A percentile compares a stretch with the other conserved stretches of the same genome.
Evolutionary conservation across 163 green algal genomes (phyloP).

Genomic region (Scenedesmus sp.): DNA sequence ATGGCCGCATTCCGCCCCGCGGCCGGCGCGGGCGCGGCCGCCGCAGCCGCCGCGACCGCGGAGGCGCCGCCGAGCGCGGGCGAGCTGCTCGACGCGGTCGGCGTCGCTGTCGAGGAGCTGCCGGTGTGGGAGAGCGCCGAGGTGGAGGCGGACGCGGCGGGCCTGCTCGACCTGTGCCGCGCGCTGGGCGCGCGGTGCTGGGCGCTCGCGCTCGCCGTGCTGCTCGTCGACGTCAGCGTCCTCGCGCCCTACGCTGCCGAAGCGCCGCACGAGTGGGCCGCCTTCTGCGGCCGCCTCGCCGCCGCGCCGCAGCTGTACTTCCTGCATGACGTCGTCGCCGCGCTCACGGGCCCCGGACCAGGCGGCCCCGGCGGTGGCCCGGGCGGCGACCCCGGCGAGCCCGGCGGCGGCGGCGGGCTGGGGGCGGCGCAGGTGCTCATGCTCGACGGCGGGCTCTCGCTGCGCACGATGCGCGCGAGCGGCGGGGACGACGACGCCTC

Average conservation of each 20-base stretch:
- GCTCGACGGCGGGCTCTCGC: no score
- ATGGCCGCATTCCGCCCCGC: conserved; percentile 22
- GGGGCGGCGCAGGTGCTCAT: no score
- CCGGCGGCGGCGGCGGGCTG: no score
- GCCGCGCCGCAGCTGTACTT: conserved; percentile 36
- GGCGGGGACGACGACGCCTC: no score
- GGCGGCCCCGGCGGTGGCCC: neutral
- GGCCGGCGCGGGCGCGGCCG: conserved; percentile 9
- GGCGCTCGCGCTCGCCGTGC: conserved; percentile 59
- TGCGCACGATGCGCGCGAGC: no score
- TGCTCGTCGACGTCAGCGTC: conserved; percentile 57
- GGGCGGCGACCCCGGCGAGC: no score
- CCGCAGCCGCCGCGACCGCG: neutral
- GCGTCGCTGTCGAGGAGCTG: conserved; percentile 57
- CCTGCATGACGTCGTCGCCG: conserved; percentile 39
- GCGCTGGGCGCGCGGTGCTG: conserved; percentile 51
- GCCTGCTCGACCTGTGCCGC: conserved; percentile 39
- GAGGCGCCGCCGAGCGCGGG: neutral
- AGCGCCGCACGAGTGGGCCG: conserved; percentile 43
- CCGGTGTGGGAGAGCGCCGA: conserved; percentile 50
- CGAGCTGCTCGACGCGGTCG: conserved; percentile 10
- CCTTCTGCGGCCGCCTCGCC: conserved; percentile 36
- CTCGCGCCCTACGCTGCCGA: conserved; percentile 44
- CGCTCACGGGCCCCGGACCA: neutral
- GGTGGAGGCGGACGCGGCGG: conserved; percentile 41